phyloP scores from a whole-genome alignment of 495 filamentous ascomycete species.

The Astrocystis sublimbata region DNA sequence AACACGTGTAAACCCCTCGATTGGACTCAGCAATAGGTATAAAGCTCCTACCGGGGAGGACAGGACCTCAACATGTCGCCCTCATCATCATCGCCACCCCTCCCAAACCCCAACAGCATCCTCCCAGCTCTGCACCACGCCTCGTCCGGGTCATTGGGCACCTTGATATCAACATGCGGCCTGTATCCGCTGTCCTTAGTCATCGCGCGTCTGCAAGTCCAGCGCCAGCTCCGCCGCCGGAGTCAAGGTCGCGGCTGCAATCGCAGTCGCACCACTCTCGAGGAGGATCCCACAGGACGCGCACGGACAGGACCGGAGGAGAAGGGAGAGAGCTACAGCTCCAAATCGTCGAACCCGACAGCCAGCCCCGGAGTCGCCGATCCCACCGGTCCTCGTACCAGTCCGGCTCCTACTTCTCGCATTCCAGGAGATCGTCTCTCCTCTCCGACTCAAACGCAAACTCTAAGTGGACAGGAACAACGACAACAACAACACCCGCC shows the following conservation, averaged over 20 bases:
- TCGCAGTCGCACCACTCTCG: neutral
- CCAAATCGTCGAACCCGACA: neutral
- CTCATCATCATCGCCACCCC: neutral
- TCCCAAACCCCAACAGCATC: slow-evolving; percentile 36
- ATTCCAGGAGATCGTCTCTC: neutral
- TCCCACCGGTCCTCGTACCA: slow-evolving; percentile 6
- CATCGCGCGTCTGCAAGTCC: slow-evolving; percentile 81
- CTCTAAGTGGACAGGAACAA: too few relatives aligned
- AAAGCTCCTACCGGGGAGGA: neutral
- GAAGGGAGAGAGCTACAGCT: neutral
- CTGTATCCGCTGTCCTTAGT: slow-evolving; percentile 87
- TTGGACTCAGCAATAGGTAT: neutral
- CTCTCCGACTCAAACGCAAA: neutral
- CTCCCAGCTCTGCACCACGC: slow-evolving; percentile 91
- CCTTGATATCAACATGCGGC: slow-evolving; percentile 75
- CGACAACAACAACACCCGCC: too few relatives aligned
- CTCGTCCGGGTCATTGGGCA: slow-evolving; percentile 73
- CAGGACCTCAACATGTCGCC: neutral
- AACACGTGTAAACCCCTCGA: neutral
- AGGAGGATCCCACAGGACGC: too few relatives aligned
- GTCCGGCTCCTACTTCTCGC: slow-evolving; percentile 9
- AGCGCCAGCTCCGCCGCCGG: slow-evolving; percentile 56
- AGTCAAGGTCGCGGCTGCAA: neutral
- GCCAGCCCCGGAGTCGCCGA: neutral
- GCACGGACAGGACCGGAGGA: neutral